Evolutionary conservation across 306 rosid species (phyloP).

Genomic region (Coriaria nepalensis): DNA sequence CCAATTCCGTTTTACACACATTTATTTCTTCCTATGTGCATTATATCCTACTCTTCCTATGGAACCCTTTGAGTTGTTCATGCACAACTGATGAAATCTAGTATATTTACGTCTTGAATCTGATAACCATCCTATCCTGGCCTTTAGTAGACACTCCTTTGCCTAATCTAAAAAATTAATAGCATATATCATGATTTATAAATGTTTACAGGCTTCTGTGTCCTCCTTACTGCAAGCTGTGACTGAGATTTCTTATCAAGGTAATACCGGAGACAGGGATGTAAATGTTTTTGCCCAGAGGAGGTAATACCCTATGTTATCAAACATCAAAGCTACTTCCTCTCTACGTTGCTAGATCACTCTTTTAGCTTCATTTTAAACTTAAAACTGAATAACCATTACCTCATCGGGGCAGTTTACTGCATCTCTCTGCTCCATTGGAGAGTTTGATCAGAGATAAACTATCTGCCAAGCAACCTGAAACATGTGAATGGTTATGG

Average conservation of each 20-base stretch:
- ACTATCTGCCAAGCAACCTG: slow-evolving; percentile 67
- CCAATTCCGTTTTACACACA: no score
- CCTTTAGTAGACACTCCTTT: no score
- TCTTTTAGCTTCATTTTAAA: slow-evolving; percentile 11
- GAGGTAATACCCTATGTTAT: slow-evolving; percentile 33
- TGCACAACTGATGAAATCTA: no score
- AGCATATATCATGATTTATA: slow-evolving; percentile 10
- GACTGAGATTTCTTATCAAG: slow-evolving; percentile 61
- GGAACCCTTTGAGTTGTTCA: no score
- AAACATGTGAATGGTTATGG: slow-evolving; percentile 87
- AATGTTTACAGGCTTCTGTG: slow-evolving; percentile 67
- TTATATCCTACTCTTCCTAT: no score
- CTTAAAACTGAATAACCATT: slow-evolving; percentile 17
- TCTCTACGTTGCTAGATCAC: no score
- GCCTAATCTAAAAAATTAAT: slow-evolving; percentile 5
- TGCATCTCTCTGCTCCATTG: slow-evolving; percentile 64
- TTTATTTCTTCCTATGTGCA: no score
- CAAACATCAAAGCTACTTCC: no score
- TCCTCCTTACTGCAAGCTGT: slow-evolving; percentile 86
- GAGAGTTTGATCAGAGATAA: slow-evolving; percentile 77
- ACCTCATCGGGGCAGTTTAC: slow-evolving; percentile 47
- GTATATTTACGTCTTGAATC: not conserved
- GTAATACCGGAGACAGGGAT: slow-evolving; percentile 60
- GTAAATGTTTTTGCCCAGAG: slow-evolving; percentile 63
- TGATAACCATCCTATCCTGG: not conserved